Conservation (phyloP, 139 green algal genomes). For the Micractinium conductrix region DNA sequence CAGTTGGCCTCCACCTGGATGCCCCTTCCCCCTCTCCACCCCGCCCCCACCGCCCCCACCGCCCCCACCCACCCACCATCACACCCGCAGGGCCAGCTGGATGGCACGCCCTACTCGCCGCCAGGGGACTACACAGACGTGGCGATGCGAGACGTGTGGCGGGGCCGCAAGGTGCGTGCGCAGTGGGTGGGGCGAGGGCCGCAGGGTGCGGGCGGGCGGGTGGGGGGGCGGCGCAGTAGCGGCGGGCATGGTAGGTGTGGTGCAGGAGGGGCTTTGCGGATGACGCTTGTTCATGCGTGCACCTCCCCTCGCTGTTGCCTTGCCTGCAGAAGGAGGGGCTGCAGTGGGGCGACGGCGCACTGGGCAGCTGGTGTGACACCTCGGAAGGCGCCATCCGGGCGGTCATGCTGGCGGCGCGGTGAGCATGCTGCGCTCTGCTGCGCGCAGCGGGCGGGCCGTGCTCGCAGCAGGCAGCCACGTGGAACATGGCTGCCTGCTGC, state of each 20-base stretch:
- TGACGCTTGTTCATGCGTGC: neutral
- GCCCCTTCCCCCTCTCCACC: too few relatives aligned
- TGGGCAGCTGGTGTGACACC: conserved; percentile 36
- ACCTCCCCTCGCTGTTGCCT: neutral
- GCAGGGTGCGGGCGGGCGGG: neutral
- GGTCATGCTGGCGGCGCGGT: conserved; percentile 37
- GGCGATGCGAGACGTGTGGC: conserved; percentile 41
- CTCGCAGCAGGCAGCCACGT: neutral
- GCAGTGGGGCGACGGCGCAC: conserved; percentile 4
- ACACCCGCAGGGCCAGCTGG: neutral
- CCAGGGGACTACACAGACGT: conserved; percentile 36
- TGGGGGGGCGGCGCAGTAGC: neutral
- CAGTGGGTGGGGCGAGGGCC: neutral
- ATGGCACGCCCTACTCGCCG: conserved; percentile 10
- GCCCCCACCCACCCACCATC: too few relatives aligned
- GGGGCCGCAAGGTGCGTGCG: conserved; percentile 11
- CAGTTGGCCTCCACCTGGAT: too few relatives aligned
- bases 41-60: too few relatives aligned
- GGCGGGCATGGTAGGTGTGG: neutral
- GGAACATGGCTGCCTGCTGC: neutral
- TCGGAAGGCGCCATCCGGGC: conserved; percentile 23
- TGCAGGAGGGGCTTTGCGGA: neutral
- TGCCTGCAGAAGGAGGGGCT: conserved; percentile 5
- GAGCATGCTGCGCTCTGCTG: too few relatives aligned
- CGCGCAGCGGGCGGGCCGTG: too few relatives aligned